phyloP scores from a whole-genome alignment of 352 stramenopile species.

The Globisporangium middletonii region DNA sequence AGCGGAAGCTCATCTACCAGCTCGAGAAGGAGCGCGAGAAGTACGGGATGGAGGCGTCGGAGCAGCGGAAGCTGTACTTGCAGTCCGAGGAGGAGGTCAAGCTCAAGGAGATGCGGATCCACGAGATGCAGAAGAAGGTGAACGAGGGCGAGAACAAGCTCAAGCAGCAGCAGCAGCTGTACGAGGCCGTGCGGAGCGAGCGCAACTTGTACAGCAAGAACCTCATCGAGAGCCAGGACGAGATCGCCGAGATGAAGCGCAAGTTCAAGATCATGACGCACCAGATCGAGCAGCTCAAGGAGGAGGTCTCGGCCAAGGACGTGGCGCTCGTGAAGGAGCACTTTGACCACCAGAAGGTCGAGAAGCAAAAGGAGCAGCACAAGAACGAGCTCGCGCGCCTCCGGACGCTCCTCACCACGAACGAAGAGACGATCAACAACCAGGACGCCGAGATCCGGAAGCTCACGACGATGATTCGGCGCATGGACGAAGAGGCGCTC shows the following conservation, averaged over 20 bases:
- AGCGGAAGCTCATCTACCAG: conserved; percentile 88
- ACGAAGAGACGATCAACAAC: conserved; percentile 92
- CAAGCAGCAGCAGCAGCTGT: conserved; percentile 96
- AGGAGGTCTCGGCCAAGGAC: conserved; percentile 94
- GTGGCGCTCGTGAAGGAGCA: conserved; percentile 94
- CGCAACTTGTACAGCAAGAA: conserved; percentile 96
- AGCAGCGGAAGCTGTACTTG: conserved; percentile 82
- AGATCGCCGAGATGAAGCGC: conserved; percentile 95
- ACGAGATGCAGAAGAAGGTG: conserved; percentile 85
- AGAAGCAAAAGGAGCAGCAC: conserved; percentile 93
- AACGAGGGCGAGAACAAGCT: conserved; percentile 90
- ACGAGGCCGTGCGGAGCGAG: conserved; percentile 92
- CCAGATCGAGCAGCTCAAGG: conserved; percentile 95
- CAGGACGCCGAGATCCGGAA: conserved; percentile 94
- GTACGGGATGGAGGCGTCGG: conserved; percentile 82
- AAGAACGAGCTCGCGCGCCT: conserved; percentile 91
- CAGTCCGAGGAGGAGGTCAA: conserved; percentile 80
- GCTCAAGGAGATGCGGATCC: conserved; percentile 74
- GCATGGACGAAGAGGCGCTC: conserved; percentile 92
- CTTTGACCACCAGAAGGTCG: conserved; percentile 93
- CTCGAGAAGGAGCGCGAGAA: conserved; percentile 92
- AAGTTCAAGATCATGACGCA: conserved; percentile 97
- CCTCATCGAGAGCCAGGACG: conserved; percentile 93
- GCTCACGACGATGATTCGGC: conserved; percentile 87
- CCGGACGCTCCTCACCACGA: conserved; percentile 79